These are phyloP conservation scores for Blumeria graminis DNA, from an alignment of 2,329 filamentous ascomycete genomes.

Conservation along the genomic window DNA sequence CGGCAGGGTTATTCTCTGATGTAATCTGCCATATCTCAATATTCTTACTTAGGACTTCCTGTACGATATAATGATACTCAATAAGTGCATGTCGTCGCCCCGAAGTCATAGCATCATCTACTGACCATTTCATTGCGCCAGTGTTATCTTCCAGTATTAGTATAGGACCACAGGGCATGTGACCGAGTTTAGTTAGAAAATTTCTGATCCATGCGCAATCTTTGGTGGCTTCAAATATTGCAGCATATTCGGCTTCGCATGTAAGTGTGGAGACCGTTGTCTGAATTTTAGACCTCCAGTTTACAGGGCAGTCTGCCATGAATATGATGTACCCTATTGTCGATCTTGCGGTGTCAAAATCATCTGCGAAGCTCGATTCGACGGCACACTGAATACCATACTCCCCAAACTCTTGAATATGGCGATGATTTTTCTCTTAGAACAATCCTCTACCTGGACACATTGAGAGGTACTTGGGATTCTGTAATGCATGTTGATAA, in stretches of 20 bases:
- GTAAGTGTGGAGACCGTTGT: neutral
- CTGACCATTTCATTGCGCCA: neutral
- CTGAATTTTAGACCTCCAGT: neutral
- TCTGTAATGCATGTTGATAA: neutral
- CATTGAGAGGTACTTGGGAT: neutral
- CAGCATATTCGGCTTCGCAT: neutral
- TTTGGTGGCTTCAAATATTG: conserved; percentile 1
- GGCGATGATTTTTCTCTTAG: neutral
- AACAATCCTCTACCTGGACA: neutral
- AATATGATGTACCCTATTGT: neutral
- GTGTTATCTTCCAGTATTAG: neutral
- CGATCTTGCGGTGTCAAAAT: neutral
- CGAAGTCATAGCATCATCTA: neutral
- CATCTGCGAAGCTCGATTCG: neutral
- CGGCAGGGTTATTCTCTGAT: neutral
- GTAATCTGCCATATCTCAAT: neutral
- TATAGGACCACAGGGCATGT: neutral
- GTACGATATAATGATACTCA: neutral
- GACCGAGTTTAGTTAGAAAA: neutral
- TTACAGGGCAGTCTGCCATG: neutral
- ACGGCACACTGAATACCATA: neutral
- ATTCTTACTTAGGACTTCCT: neutral
- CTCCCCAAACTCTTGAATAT: neutral
- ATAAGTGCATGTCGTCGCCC: neutral
- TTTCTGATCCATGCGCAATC: neutral